Evolutionary conservation across 441 rosid genomes (phyloP), one percentile per base, ranked within the genome.

Genomic region (Isatis lusitanica): DNA sequence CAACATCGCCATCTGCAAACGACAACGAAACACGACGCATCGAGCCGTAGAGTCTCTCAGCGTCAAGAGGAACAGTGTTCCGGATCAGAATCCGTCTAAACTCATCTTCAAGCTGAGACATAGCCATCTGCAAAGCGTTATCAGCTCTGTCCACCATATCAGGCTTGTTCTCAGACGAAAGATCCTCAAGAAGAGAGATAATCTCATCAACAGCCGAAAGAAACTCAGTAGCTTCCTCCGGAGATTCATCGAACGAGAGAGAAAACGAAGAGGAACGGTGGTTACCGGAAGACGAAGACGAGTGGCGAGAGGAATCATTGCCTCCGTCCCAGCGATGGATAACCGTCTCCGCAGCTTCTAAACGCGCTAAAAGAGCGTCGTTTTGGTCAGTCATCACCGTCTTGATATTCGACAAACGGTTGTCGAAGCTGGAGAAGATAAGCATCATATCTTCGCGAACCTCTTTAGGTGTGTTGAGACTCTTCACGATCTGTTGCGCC

Each of bases 401-500:
- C 46, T 91, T 82, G 84, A 96, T 91, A 63, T 88, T 93, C n/a
- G 99, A 96, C 24, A 96, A 78, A 7, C 99, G 94, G 71, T 96
- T 96, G 26, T 96, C 99, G 56, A 96, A 96, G 76, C 92, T 90
- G 15, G 99, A 96, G 79, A 96, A 83, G 82, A 96, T 96, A 30
- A 91, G 79, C 0, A 96, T 83, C 99, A 96, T 93, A 79, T 93
- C 99, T 42, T 96, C 98, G 1, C 97, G 87, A 7, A 91, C 97
- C 63, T 91, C 93, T 74, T 93, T 91, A 0, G 96, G 83, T 12
- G 99, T 86, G 85, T 93, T 96, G 39, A 96, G 91, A 44, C 97
- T 91, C 64, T 93, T 90, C 39, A 96, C 88, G 86, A 93, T 96
- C 94, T 90, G 96, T 69, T 93, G 99, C 6, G 98, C 99, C 58